Conservation (phyloP, 495 filamentous ascomycete genomes). For the Staphylotrichum longicolle region DNA sequence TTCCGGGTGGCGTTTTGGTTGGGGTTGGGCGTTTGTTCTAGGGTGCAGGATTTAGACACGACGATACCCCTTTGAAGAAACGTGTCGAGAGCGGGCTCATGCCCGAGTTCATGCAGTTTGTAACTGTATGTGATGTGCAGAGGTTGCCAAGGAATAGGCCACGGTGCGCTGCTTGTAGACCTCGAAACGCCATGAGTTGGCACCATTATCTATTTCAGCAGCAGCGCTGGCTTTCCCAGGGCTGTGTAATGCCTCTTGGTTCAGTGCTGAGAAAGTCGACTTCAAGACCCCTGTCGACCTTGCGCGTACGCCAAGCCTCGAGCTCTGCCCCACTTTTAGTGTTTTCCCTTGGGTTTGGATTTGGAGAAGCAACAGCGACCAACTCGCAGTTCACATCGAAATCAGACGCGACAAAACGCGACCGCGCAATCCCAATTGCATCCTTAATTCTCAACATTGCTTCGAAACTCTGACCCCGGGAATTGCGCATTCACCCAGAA, state of each 20-base stretch:
- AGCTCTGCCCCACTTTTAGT: conserved; percentile 6
- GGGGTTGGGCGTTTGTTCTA: background rate
- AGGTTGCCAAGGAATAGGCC: too few species aligned
- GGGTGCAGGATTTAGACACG: background rate
- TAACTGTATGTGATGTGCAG: too few species aligned
- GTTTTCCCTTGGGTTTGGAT: conserved; percentile 5
- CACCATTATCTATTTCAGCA: too few species aligned
- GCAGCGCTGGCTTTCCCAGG: too few species aligned
- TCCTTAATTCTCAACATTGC: background rate
- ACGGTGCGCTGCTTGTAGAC: too few species aligned
- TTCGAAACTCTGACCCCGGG: too few species aligned
- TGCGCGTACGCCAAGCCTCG: conserved; percentile 8
- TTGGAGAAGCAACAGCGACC: conserved; percentile 21
- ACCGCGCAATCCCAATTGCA: conserved; percentile 3
- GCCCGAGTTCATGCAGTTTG: background rate
- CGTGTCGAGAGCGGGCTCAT: too few species aligned
- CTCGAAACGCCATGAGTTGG: too few species aligned
- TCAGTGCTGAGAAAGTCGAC: too few species aligned
- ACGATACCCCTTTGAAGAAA: background rate
- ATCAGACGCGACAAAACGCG: conserved; percentile 14
- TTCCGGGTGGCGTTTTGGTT: background rate
- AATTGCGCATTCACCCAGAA: background rate
- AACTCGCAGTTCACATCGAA: background rate
- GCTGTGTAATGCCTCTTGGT: too few species aligned
- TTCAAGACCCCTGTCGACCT: too few species aligned